These are phyloP conservation scores for Cryptosporidium viatorum DNA, from an alignment of 169 alveolate genomes.

Conservation along the genomic window DNA sequence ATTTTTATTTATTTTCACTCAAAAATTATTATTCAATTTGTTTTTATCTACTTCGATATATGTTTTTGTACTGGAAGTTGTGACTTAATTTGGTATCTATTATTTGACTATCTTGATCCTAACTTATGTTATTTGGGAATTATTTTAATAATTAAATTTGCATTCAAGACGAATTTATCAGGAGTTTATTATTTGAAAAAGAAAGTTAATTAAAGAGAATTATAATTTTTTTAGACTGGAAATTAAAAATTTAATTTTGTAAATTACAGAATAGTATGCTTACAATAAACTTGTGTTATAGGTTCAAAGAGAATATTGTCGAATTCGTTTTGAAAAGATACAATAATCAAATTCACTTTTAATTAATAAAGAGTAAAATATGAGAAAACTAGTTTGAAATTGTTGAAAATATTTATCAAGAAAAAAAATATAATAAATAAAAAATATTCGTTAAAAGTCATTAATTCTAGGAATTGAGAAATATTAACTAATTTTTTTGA, in stretches of 20 bases:
- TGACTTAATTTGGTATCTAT: background rate
- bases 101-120: background rate
- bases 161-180: background rate
- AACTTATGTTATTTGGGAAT: too few relatives aligned
- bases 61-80: background rate
- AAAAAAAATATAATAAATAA: too few relatives aligned
- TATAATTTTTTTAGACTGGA: too few relatives aligned
- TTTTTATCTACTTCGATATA: too few relatives aligned
- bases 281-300: too few relatives aligned
- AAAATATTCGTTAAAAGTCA: background rate
- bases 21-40: too few relatives aligned
- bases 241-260: background rate
- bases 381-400: too few relatives aligned
- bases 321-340: background rate
- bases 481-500: background rate
- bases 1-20: background rate
- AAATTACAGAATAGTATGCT: too few relatives aligned
- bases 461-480: background rate
- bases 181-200: too few relatives aligned
- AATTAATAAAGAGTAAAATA: too few relatives aligned
- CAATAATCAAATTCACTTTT: too few relatives aligned
- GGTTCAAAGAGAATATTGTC: background rate
- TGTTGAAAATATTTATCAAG: background rate
- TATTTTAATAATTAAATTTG: too few relatives aligned
- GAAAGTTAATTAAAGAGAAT: background rate